Percentiles rank a stretch among this genome's conserved stretches.
phyloP scores from a whole-genome alignment of 148 eudicot genomes.

The Selenicereus undatus region DNA sequence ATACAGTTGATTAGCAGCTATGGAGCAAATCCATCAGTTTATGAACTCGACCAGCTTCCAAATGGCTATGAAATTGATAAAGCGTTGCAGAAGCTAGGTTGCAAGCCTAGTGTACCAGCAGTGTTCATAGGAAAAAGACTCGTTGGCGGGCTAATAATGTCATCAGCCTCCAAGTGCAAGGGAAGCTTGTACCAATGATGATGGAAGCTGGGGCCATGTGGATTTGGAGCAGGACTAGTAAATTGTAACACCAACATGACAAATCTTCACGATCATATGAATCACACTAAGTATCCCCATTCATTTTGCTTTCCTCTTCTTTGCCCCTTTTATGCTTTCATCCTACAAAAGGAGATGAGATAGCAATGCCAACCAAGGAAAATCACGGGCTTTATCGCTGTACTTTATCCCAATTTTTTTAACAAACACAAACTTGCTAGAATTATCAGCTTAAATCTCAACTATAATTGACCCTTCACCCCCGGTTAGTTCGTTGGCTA shows the following conservation, averaged over 20 bases:
- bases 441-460: no score
- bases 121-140: conserved; percentile 32
- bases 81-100: conserved; percentile 18
- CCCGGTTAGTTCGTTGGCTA: not conserved
- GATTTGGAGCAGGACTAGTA: conserved; percentile 14
- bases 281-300: not conserved
- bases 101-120: conserved; percentile 25
- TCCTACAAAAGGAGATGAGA: not conserved
- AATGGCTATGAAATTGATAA: conserved; percentile 23
- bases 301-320: conserved; percentile 2
- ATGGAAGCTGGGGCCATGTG: conserved; percentile 28
- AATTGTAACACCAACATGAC: not conserved
- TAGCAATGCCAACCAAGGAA: not conserved
- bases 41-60: conserved; percentile 25
- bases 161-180: conserved; percentile 31
- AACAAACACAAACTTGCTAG: not conserved
- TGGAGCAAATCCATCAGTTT: conserved; percentile 11
- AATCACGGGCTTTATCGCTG: not conserved
- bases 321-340: not conserved
- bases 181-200: conserved; percentile 16
- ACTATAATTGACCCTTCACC: not conserved
- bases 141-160: conserved; percentile 32
- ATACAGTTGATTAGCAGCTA: conserved; percentile 2
- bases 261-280: not conserved
- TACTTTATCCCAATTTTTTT: not conserved